Percentiles rank a stretch among this genome's conserved stretches.
Evolutionary conservation across 192 early-diverging fungal genomes (phyloP).

Genomic region (Coemansia sp.): DNA sequence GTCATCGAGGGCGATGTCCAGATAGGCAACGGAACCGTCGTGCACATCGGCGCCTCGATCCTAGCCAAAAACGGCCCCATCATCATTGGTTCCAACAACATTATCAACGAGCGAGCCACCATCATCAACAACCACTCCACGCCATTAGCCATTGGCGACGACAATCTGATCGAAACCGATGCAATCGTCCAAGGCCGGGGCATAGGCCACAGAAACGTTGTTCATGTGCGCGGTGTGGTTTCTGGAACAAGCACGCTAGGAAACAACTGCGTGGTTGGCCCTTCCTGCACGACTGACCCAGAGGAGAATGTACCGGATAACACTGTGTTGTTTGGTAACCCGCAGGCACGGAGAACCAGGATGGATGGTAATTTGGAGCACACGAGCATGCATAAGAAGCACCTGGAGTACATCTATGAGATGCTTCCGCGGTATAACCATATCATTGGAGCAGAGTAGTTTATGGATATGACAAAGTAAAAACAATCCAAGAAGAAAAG

Average conservation of each 20-base stretch:
- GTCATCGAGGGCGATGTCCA: constrained; percentile 43
- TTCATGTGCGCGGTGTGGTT: constrained; percentile 33
- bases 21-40: constrained; percentile 43
- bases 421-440: constrained; percentile 53
- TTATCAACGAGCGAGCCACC: constrained; percentile 38
- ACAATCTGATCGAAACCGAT: constrained; percentile 45
- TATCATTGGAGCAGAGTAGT: constrained; percentile 47
- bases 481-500: neutral
- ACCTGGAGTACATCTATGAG: constrained; percentile 48
- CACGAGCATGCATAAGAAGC: constrained; percentile 24
- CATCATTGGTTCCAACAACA: constrained; percentile 48
- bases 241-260: constrained; percentile 37
- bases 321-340: constrained; percentile 43
- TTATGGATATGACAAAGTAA: too few species aligned
- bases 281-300: constrained; percentile 25
- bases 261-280: constrained; percentile 47
- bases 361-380: constrained; percentile 23
- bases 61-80: constrained; percentile 46
- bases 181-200: constrained; percentile 35
- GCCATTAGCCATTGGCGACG: constrained; percentile 42
- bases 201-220: constrained; percentile 39
- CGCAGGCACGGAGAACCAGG: constrained; percentile 28
- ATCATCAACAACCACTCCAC: constrained; percentile 36
- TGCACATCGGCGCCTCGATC: constrained; percentile 45
- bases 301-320: constrained; percentile 37